These are phyloP conservation scores for Yamadazyma taylorii DNA, from an alignment of 1,139 yeast genomes.

Conservation along the genomic window DNA sequence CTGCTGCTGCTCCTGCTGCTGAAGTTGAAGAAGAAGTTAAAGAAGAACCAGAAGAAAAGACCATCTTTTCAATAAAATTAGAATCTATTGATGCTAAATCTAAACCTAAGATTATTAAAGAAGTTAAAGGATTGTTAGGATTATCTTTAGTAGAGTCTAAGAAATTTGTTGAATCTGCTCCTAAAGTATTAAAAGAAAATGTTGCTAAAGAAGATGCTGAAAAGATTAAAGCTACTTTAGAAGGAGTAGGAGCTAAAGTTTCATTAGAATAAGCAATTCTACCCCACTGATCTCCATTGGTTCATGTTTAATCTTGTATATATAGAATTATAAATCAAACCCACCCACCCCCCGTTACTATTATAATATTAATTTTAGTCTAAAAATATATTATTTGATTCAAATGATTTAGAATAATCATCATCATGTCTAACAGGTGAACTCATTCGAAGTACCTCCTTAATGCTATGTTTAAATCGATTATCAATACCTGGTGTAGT, in stretches of 20 bases:
- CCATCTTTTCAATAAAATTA: slow-evolving; percentile 87
- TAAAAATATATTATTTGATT: slow-evolving; percentile 9
- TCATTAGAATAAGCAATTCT: slow-evolving; percentile 72
- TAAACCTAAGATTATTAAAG: slow-evolving; percentile 97
- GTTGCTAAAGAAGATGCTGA: slow-evolving; percentile 89
- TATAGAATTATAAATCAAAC: slow-evolving; percentile 11
- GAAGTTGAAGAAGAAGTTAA: slow-evolving; percentile 75
- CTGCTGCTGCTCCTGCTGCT: slow-evolving; percentile 71
- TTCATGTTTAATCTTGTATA: slow-evolving; percentile 25
- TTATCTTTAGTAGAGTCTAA: slow-evolving; percentile 94
- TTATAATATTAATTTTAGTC: slow-evolving; percentile 5
- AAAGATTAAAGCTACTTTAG: slow-evolving; percentile 88
- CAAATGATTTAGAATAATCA: slow-evolving; percentile 4
- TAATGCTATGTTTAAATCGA: slow-evolving; percentile 7
- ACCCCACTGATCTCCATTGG: too few species aligned
- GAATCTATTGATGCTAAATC: slow-evolving; percentile 93
- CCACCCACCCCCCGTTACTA: too few species aligned
- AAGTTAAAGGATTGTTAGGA: slow-evolving; percentile 88
- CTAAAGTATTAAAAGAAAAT: slow-evolving; percentile 85
- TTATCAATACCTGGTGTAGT: slow-evolving; percentile 12
- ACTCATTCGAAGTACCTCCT: slow-evolving; percentile 2
- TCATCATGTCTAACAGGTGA: slow-evolving; percentile 1
- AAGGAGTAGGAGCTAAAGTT: slow-evolving; percentile 93
- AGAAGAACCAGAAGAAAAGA: slow-evolving; percentile 87
- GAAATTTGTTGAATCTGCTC: slow-evolving; percentile 97